Base-by-base conservation (phyloP, 768 basidiomycete species). In the Porpolomopsis calyptriformis region DNA sequence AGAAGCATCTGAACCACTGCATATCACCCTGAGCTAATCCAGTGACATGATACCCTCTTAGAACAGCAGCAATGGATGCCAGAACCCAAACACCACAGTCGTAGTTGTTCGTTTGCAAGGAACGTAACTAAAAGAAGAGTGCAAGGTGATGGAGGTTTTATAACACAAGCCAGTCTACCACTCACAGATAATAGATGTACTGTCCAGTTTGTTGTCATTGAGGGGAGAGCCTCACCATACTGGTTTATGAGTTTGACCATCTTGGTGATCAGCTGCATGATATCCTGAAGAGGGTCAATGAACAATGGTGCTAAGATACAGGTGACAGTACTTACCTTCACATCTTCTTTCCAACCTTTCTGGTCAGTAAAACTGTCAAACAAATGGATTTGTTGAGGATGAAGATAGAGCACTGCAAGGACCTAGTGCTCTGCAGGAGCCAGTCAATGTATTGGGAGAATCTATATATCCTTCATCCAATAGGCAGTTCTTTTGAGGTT, bases 371-470 rank as follows among this genome's bases (percentile, higher is more conserved):
- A 49, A 40, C 65, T 68, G 42, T 68, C 64, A 40, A 64, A 65
- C 0, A 68, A 39, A 20, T 52, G 47, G 0, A 66, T 22, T 19
- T 54, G 35, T 1, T 49, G 47, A 4, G 20, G 4, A 1, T 4
- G 10, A 5, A 56, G 46, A 16, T 49, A 39, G 0, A 57, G 51
- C 4, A 50, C 53, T 44, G 58, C 60, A 26, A 65, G 49, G 0
- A 67, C 60, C 61, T 62, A 70, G 51, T 70, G 66, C 2, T 50
- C 41, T 3, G 51, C 48, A 9, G 49, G 45, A 12, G 2, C 4
- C 0, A 27, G 51, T 1, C 56, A 44, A 44, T 70, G 65, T 14
- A 70, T 63, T 0, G 66, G 69, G 10, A 71, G 36, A 4, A 71
- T 61, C 67, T 67, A 71, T 0, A 53, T 6, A 10, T 50, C 38